Percentiles rank a stretch among this genome's conserved stretches.
Conservation (phyloP, 345 rosid genomes). For the Lepidium sativum region DNA sequence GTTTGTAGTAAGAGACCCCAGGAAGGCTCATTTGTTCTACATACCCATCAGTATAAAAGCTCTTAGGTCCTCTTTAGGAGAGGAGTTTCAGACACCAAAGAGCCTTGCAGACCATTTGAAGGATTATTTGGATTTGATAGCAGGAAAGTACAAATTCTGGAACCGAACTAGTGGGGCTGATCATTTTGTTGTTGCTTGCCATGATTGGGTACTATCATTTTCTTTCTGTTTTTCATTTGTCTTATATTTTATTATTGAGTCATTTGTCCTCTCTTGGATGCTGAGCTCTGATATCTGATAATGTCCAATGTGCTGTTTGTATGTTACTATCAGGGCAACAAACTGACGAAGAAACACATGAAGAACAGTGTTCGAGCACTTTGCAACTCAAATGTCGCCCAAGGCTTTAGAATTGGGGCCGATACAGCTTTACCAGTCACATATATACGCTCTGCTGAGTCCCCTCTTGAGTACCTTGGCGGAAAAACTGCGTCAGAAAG, state of each 20-base stretch:
- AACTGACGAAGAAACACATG: conserved; percentile 44
- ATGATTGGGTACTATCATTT: conserved; percentile 70
- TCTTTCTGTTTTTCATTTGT: neutral
- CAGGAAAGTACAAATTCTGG: conserved; percentile 65
- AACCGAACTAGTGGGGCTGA: conserved; percentile 78
- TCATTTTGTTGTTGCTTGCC: conserved; percentile 91
- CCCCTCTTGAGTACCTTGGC: conserved; percentile 52
- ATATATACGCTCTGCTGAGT: conserved; percentile 48
- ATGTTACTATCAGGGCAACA: conserved; percentile 49
- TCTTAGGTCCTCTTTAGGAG: conserved; percentile 43
- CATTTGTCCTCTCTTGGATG: neutral
- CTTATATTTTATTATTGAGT: neutral
- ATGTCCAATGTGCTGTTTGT: neutral
- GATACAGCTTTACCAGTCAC: conserved; percentile 74
- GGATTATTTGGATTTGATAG: conserved; percentile 48
- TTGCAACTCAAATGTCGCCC: conserved; percentile 70
- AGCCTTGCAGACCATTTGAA: conserved; percentile 43
- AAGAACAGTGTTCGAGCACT: conserved; percentile 56
- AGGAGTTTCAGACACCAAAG: conserved; percentile 24
- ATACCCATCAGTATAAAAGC: conserved; percentile 56
- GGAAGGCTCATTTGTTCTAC: conserved; percentile 84
- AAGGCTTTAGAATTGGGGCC: conserved; percentile 61
- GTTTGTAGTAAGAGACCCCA: conserved; percentile 63
- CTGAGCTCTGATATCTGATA: neutral
- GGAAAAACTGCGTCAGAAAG: conserved; percentile 64